Evolutionary conservation across 163 green algal species (phyloP).

Genomic region (Chlorella variabilis): DNA sequence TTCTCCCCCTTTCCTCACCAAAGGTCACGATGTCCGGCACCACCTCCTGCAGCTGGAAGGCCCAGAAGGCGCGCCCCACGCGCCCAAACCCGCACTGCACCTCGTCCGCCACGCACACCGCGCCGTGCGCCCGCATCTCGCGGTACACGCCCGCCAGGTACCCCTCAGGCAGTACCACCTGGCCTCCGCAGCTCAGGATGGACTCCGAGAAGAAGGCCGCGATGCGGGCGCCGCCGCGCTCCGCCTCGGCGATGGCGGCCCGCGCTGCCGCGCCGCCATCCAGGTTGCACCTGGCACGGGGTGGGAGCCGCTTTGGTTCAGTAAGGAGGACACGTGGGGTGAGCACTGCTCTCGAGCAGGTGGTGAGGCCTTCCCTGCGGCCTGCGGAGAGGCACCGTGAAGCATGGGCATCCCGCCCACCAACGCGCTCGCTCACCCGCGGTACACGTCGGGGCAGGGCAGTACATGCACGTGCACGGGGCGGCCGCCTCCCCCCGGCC

Average conservation of each 20-base stretch:
- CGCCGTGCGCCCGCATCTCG: conserved; percentile 66
- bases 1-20: too few relatives aligned
- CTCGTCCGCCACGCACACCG: conserved; percentile 82
- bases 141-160: conserved; percentile 67
- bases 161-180: conserved; percentile 60
- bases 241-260: conserved; percentile 63
- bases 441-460: conserved; percentile 79
- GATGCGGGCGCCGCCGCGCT: conserved; percentile 61
- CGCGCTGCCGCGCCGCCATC: conserved; percentile 70
- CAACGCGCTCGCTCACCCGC: too few relatives aligned
- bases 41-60: conserved; percentile 71
- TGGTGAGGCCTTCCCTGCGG: too few relatives aligned
- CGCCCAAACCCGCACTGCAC: conserved; percentile 89
- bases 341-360: too few relatives aligned
- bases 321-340: too few relatives aligned
- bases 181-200: conserved; percentile 83
- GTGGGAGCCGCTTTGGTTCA: too few relatives aligned
- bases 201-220: conserved; percentile 80
- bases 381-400: too few relatives aligned
- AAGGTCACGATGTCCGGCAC: conserved; percentile 82
- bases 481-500: conserved; percentile 32
- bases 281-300: too few relatives aligned
- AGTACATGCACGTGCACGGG: conserved; percentile 59
- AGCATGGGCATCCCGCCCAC: too few relatives aligned
- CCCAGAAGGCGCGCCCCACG: conserved; percentile 80